Evolutionary conservation across 805 yeast species (phyloP).

Genomic region (Schizosaccharomyces pombe): DNA sequence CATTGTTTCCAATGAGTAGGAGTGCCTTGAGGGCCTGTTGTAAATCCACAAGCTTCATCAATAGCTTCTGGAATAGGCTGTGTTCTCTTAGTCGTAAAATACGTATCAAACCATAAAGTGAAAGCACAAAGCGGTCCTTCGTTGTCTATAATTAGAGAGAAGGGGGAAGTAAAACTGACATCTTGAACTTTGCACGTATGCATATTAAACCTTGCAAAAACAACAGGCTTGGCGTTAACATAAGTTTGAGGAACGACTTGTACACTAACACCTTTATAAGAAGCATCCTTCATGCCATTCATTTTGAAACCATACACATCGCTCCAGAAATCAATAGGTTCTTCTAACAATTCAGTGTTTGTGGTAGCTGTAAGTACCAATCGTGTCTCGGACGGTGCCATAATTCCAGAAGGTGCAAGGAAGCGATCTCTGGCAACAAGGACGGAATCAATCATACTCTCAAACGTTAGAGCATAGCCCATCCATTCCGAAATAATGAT

Average conservation of each 20-base stretch:
- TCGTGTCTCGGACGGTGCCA: conserved; percentile 61
- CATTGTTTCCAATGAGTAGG: conserved; percentile 78
- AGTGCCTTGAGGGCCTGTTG: conserved; percentile 68
- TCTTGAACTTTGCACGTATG: conserved; percentile 54
- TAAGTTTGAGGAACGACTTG: conserved; percentile 43
- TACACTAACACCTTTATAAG: conserved; percentile 46
- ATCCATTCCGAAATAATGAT: conserved; percentile 78
- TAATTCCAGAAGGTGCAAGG: conserved; percentile 34
- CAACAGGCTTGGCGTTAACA: conserved; percentile 33
- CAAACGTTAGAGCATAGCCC: conserved; percentile 72
- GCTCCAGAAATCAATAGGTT: conserved; percentile 84
- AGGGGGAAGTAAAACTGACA: conserved; percentile 40
- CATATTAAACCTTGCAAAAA: conserved; percentile 51
- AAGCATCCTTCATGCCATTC: conserved; percentile 45
- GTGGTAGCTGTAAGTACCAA: conserved; percentile 81
- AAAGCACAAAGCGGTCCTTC: conserved; percentile 56
- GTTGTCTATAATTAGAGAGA: conserved; percentile 40
- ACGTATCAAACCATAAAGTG: conserved; percentile 72
- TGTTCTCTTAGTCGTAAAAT: conserved; percentile 24
- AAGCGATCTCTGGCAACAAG: conserved; percentile 63
- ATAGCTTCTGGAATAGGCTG: conserved; percentile 1
- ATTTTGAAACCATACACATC: conserved; percentile 89
- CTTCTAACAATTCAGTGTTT: conserved; percentile 76
- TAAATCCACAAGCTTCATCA: conserved; percentile 19
- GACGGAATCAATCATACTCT: conserved; percentile 76